These are phyloP conservation scores for Phytophthora rubi DNA, from an alignment of 352 stramenopile species.

Conservation along the genomic window DNA sequence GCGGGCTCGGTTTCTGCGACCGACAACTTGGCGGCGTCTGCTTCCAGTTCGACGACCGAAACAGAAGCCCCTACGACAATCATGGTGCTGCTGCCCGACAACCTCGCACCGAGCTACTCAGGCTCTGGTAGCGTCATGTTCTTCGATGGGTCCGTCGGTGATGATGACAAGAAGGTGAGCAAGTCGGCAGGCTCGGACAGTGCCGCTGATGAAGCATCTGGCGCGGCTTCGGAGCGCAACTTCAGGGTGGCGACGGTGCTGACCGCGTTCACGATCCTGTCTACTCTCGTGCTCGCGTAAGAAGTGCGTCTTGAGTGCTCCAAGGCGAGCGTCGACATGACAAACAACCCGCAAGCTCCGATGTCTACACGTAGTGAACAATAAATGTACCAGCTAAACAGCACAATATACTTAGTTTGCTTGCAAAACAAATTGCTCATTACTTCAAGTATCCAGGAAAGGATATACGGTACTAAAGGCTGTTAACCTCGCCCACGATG, in stretches of 20 bases:
- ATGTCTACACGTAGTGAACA: background rate
- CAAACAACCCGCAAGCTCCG: background rate
- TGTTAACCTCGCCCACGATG: constrained; percentile 86
- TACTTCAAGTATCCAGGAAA: background rate
- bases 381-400: background rate
- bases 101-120: constrained; percentile 49
- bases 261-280: constrained; percentile 28
- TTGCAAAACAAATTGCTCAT: background rate
- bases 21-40: constrained; percentile 18
- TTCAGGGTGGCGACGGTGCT: constrained; percentile 20
- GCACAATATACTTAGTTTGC: background rate
- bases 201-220: constrained; percentile 23
- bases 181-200: constrained; percentile 24
- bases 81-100: constrained; percentile 63
- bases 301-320: background rate
- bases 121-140: constrained; percentile 58
- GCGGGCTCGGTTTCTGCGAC: constrained; percentile 17
- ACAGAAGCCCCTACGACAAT: constrained; percentile 54
- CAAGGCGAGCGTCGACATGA: background rate
- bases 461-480: constrained; percentile 38
- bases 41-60: constrained; percentile 27
- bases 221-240: constrained; percentile 12
- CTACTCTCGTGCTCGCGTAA: constrained; percentile 29
- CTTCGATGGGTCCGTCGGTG: constrained; percentile 32
- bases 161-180: constrained; percentile 25